These are phyloP conservation scores for Linum trigynum DNA, from an alignment of 345 rosid species.

Conservation along the genomic window DNA sequence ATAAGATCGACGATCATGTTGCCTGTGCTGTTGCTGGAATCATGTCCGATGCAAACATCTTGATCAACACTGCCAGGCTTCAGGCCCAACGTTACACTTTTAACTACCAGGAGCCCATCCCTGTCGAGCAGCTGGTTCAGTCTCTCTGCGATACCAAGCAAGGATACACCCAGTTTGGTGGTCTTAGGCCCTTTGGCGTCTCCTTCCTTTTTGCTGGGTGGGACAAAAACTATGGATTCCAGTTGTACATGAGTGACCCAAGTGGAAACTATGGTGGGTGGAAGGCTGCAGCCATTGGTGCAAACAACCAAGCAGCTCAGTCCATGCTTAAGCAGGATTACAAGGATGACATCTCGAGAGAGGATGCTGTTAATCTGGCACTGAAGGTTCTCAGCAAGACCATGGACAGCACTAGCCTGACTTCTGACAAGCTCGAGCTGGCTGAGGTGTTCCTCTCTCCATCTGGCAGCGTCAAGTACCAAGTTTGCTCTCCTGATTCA, in stretches of 20 bases:
- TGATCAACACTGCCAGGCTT: constrained; percentile 86
- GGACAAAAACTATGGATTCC: constrained; percentile 90
- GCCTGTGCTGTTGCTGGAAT: constrained; percentile 98
- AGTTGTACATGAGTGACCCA: constrained; percentile 92
- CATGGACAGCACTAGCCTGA: constrained; percentile 96
- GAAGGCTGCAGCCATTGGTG: constrained; percentile 96
- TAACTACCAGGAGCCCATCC: constrained; percentile 94
- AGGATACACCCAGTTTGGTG: constrained; percentile 95
- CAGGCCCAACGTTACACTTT: constrained; percentile 88
- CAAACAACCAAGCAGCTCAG: constrained; percentile 96
- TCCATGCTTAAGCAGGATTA: constrained; percentile 95
- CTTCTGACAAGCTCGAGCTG: constrained; percentile 88
- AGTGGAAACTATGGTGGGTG: constrained; percentile 93
- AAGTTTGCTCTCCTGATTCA: constrained; percentile 65
- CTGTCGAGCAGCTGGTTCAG: constrained; percentile 91
- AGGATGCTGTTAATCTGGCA: constrained; percentile 83
- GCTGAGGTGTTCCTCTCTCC: constrained; percentile 77
- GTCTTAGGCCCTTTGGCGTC: constrained; percentile 93
- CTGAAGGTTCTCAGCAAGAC: constrained; percentile 92
- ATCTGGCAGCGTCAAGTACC: constrained; percentile 77
- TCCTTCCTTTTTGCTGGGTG: constrained; percentile 91
- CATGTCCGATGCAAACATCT: constrained; percentile 96
- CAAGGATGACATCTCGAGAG: constrained; percentile 79
- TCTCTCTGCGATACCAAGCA: constrained; percentile 95
- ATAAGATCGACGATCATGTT: constrained; percentile 93